Percentiles rank a stretch among this genome's conserved stretches.
Evolutionary conservation across 2,329 filamentous ascomycete genomes (phyloP).

Genomic region (Huntiella abstrusa): DNA sequence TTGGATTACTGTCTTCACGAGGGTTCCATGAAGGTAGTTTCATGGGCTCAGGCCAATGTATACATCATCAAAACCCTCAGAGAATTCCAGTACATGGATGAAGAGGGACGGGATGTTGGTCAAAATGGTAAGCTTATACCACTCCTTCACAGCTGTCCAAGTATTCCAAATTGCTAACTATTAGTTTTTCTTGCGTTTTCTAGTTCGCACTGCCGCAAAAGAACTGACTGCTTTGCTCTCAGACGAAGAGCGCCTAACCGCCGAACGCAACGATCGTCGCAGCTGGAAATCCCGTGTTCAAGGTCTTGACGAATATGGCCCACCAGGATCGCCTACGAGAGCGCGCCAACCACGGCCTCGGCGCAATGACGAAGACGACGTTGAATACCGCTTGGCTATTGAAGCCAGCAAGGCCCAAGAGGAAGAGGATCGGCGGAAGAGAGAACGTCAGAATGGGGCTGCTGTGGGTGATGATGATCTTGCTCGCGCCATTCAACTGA

Average conservation of each 20-base stretch:
- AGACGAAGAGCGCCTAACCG: slow-evolving; percentile 81
- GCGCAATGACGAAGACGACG: slow-evolving; percentile 60
- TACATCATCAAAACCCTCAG: slow-evolving; percentile 98
- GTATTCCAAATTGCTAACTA: slow-evolving; percentile 8
- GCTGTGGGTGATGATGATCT: slow-evolving; percentile 55
- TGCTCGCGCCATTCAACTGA: slow-evolving; percentile 85
- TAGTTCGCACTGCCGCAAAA: slow-evolving; percentile 89
- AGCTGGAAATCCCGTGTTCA: slow-evolving; percentile 94
- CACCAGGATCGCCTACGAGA: slow-evolving; percentile 22
- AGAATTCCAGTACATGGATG: slow-evolving; percentile 92
- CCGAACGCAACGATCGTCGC: slow-evolving; percentile 78
- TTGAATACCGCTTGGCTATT: slow-evolving; percentile 76
- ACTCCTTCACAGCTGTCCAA: not conserved
- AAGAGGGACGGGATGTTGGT: slow-evolving; percentile 86
- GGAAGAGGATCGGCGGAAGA: slow-evolving; percentile 67
- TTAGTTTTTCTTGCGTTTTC: slow-evolving; percentile 6
- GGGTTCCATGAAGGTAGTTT: slow-evolving; percentile 88
- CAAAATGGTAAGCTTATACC: slow-evolving; percentile 58
- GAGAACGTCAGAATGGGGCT: slow-evolving; percentile 39
- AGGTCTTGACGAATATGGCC: slow-evolving; percentile 67
- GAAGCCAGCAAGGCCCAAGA: slow-evolving; percentile 92
- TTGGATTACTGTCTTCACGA: slow-evolving; percentile 96
- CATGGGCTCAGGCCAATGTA: slow-evolving; percentile 93
- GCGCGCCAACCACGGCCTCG: slow-evolving; percentile 29
- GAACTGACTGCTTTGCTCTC: slow-evolving; percentile 81